Conservation (phyloP, 352 stramenopile species). For the Globisporangium alternatum region DNA sequence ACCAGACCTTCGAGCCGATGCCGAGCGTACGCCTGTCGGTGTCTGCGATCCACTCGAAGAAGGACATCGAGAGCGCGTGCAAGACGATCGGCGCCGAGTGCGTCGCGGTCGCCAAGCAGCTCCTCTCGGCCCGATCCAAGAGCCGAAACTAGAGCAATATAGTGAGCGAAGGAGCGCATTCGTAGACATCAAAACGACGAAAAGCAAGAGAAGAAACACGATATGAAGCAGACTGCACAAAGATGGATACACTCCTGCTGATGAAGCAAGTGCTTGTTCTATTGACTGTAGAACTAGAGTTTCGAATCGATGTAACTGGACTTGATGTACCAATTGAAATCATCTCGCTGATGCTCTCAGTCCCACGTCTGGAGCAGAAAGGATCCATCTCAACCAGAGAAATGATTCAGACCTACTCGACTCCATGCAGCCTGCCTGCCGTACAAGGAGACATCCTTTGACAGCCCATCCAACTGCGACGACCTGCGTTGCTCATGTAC, state of each 20-base stretch:
- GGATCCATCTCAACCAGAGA: background rate
- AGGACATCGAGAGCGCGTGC: constrained; percentile 57
- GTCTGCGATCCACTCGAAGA: constrained; percentile 58
- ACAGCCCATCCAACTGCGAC: background rate
- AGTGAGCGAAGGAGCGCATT: background rate
- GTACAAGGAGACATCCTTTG: background rate
- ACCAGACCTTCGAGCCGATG: constrained; percentile 55
- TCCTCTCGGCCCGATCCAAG: constrained; percentile 28
- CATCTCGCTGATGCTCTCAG: background rate
- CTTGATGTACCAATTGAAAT: background rate
- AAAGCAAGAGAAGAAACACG: background rate
- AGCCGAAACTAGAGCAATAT: constrained; percentile 13
- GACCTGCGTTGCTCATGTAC: no score
- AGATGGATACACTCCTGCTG: no score
- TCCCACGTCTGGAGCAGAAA: background rate
- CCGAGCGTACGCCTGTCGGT: constrained; percentile 75
- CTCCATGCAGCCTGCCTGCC: background rate
- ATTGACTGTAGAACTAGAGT: no score
- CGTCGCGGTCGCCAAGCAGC: constrained; percentile 44
- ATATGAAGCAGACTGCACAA: no score
- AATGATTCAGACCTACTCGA: no score
- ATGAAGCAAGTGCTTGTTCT: no score
- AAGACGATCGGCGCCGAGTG: constrained; percentile 58
- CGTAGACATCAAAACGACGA: background rate
- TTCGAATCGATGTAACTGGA: background rate